Conservation (phyloP, 2,329 filamentous ascomycete species). For the Fonsecaea monophora region DNA sequence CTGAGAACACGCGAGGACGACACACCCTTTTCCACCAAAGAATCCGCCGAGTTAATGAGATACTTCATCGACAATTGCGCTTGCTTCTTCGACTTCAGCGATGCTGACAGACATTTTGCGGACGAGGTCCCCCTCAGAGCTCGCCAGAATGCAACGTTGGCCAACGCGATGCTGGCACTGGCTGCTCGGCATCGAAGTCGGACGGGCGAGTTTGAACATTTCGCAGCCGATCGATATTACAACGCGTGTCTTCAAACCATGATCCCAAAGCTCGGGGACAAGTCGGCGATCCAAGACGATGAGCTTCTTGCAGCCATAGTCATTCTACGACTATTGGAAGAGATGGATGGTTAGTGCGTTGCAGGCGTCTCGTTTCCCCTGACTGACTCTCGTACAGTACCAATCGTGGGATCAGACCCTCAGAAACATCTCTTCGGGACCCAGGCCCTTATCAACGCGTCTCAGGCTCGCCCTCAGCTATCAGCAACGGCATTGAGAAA, state of each 20-base stretch:
- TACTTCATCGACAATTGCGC: constrained; percentile 23
- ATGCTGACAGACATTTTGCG: constrained; percentile 20
- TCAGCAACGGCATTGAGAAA: constrained; percentile 16
- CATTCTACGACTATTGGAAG: constrained; percentile 41
- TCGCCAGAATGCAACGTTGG: constrained; percentile 9
- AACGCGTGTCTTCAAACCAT: constrained; percentile 18
- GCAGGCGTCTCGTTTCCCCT: neutral
- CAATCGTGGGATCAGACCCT: constrained; percentile 17
- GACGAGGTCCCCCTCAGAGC: constrained; percentile 11
- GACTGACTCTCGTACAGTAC: constrained; percentile 5
- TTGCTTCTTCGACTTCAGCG: constrained; percentile 24
- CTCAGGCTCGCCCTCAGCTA: constrained; percentile 12
- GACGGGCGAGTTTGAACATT: constrained; percentile 7
- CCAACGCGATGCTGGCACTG: constrained; percentile 19
- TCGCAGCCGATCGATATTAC: constrained; percentile 19
- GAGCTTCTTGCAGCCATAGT: constrained; percentile 40
- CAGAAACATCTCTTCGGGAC: constrained; percentile 21
- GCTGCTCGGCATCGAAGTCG: constrained; percentile 19
- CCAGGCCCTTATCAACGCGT: constrained; percentile 20
- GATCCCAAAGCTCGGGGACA: constrained; percentile 23
- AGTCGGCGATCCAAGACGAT: constrained; percentile 27
- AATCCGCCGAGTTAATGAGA: constrained; percentile 18
- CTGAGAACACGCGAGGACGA: neutral
- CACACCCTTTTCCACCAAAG: constrained; percentile 4
- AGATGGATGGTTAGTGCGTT: constrained; percentile 38